These are phyloP conservation scores for Arabis hirsuta DNA, from an alignment of 345 rosid species.

Conservation along the genomic window DNA sequence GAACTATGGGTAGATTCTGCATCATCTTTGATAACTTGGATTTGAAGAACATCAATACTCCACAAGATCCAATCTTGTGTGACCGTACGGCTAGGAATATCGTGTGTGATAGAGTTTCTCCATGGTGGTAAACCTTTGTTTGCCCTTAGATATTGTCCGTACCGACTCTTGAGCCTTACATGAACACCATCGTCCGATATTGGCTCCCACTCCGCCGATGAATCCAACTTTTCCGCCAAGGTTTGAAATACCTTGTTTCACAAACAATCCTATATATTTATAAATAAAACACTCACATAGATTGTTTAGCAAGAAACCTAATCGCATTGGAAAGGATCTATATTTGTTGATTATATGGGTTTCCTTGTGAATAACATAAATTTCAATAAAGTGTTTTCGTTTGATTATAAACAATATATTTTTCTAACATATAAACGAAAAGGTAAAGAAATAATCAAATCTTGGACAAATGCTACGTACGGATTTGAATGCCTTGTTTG, in stretches of 20 bases:
- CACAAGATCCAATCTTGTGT: conserved; percentile 77
- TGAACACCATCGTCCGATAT: conserved; percentile 57
- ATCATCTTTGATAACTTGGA: conserved; percentile 37
- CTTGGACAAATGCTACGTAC: neutral
- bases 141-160: conserved; percentile 65
- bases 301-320: conserved; percentile 6
- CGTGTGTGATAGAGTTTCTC: conserved; percentile 80
- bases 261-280: neutral
- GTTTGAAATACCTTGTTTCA: conserved; percentile 39
- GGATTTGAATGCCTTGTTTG: neutral
- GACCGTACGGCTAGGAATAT: conserved; percentile 56
- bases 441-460: neutral
- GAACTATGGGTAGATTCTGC: conserved; percentile 29
- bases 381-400: too few species aligned
- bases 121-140: conserved; percentile 75
- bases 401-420: too few species aligned
- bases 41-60: conserved; percentile 63
- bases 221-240: conserved; percentile 50
- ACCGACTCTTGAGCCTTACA: conserved; percentile 57
- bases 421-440: too few species aligned
- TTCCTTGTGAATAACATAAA: too few species aligned
- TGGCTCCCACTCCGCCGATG: conserved; percentile 76
- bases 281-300: neutral
- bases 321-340: neutral
- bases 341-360: too few species aligned